Conservation (phyloP, 2,329 filamentous ascomycete species). For the Botrytis sinoallii region DNA sequence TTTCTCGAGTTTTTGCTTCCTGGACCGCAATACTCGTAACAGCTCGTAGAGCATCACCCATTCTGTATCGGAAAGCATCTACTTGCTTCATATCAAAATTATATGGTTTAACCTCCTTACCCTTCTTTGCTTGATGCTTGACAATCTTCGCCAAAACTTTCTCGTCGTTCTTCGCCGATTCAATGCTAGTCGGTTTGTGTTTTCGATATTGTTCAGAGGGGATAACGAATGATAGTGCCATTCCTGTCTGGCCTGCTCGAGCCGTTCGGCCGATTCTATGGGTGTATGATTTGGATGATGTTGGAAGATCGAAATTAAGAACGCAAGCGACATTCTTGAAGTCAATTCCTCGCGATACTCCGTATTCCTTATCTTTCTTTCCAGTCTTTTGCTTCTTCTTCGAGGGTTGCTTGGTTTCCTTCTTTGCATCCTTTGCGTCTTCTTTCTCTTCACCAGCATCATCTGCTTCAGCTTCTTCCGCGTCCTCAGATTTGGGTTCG, state of each 20-base stretch:
- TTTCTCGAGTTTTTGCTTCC: conserved; percentile 82
- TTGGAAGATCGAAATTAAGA: conserved; percentile 94
- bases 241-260: conserved; percentile 84
- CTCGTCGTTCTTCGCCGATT: conserved; percentile 78
- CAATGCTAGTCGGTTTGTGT: conserved; percentile 79
- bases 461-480: conserved; percentile 26
- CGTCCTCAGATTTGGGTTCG: conserved; percentile 25
- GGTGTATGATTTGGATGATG: conserved; percentile 87
- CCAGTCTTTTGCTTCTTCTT: conserved; percentile 64
- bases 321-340: conserved; percentile 94
- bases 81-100: conserved; percentile 93
- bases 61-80: conserved; percentile 90
- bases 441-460: conserved; percentile 27
- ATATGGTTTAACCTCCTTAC: conserved; percentile 83
- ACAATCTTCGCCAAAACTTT: conserved; percentile 76
- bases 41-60: conserved; percentile 85
- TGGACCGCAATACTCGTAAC: conserved; percentile 88
- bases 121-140: conserved; percentile 73
- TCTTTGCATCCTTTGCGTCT: conserved; percentile 41
- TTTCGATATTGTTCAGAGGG: conserved; percentile 80
- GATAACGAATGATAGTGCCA: conserved; percentile 93
- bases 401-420: conserved; percentile 42
- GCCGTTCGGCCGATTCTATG: conserved; percentile 94
- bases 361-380: conserved; percentile 79
- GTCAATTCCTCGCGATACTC: conserved; percentile 93